Evolutionary conservation across 2,329 filamentous ascomycete genomes (phyloP).

Genomic region (Lasiodiplodia theobromae): DNA sequence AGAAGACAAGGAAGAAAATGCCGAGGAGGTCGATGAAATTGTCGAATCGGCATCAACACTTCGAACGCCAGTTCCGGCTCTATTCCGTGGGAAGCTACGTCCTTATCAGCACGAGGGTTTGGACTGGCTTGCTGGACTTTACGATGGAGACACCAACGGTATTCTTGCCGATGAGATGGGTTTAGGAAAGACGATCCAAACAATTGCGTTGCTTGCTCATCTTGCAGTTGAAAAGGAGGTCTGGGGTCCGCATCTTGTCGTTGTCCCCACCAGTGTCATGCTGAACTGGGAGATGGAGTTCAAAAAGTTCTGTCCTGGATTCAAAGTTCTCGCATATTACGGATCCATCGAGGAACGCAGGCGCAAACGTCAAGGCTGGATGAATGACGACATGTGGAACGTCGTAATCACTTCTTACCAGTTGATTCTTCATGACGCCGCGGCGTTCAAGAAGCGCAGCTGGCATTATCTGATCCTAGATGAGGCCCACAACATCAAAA

Average conservation of each 20-base stretch:
- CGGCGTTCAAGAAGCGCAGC: conserved; percentile 87
- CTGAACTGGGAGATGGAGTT: conserved; percentile 99
- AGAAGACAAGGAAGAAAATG: background rate
- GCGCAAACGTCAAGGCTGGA: conserved; percentile 91
- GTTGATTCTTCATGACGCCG: conserved; percentile 90
- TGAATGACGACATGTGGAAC: conserved; percentile 89
- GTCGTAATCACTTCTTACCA: conserved; percentile 98
- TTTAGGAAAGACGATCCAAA: conserved; percentile 97
- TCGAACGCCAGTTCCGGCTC: conserved; percentile 66
- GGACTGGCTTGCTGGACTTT: conserved; percentile 94
- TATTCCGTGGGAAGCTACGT: conserved; percentile 85
- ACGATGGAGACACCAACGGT: conserved; percentile 90
- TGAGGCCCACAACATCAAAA: conserved; percentile 99
- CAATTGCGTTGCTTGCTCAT: conserved; percentile 91
- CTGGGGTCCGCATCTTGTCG: conserved; percentile 95
- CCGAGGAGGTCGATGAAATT: conserved; percentile 35
- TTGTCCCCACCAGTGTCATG: conserved; percentile 98
- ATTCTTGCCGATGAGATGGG: conserved; percentile 99
- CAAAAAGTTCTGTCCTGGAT: conserved; percentile 98
- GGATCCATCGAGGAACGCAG: conserved; percentile 92
- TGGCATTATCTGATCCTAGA: conserved; percentile 99
- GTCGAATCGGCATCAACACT: conserved; percentile 38
- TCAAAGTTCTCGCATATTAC: conserved; percentile 98
- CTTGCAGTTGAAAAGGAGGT: conserved; percentile 87
- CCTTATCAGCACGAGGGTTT: conserved; percentile 98